Evolutionary conservation across 1,139 yeast species (phyloP), one percentile per base, ranked within the genome.

Genomic region (Suhomyces ambrosiae): DNA sequence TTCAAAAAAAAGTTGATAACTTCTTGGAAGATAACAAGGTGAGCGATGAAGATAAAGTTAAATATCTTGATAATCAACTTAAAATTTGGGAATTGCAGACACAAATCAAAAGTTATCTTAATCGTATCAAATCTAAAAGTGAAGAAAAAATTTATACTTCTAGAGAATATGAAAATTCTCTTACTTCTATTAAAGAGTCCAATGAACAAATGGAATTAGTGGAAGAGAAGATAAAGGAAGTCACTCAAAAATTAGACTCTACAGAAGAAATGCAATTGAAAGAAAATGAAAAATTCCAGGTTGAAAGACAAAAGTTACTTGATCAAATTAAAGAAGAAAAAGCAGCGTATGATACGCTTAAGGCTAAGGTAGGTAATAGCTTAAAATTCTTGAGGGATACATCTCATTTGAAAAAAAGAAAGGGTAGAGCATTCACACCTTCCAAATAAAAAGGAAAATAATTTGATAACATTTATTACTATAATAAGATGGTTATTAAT

Each of bases 71-170:
- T 30, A 54, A 58, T 56, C 65, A 71, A 57, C 23, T 67, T 43
- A 43, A 63, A 56, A 57, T 71, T 56, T 53, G 71, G 76, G 45
- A 68, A 49, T 44, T 59, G 62, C 56, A 69, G 65, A 45, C 66
- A 50, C 31, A 73, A 59, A 51, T 63, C 61, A 31, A 69, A 57
- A 47, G 67, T 46, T 41, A 66, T 61, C 42, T 68, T 52, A 37
- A 67, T 56, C 50, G 61, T 54, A 54, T 63, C 44, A 38, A 68
- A 52, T 39, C 71, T 57, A 53, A 68, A 61, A 49, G 58, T 39
- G 55, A 71, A 23, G 96, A 88, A 50, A 76, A 72, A 40, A 76
- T 68, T 36, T 88, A 86, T 55, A 83, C 85, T 79, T 61, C 68
- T 7, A 68, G 68, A 26, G 95, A 89, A 57, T 76, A 80, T 38